Conservation (phyloP, 2,329 filamentous ascomycete genomes). For the Amphichorda felina region DNA sequence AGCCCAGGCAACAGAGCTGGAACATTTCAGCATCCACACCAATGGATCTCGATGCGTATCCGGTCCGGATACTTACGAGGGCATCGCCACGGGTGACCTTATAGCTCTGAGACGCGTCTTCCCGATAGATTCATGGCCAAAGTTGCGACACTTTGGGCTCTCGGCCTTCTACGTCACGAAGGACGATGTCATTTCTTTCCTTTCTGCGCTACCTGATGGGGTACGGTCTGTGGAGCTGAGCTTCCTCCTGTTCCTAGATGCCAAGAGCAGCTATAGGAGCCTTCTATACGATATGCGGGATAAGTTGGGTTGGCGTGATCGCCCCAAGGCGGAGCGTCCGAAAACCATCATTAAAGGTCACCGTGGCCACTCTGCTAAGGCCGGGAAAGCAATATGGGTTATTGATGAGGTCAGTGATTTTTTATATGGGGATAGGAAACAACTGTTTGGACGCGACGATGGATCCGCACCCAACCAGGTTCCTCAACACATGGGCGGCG, state of each 20-base stretch:
- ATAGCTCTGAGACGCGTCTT: slow-evolving; percentile 15
- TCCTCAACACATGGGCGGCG: too few species aligned
- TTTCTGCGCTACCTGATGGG: slow-evolving; percentile 13
- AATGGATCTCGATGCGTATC: background rate
- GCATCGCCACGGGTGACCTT: background rate
- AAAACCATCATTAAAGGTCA: background rate
- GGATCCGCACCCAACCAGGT: too few species aligned
- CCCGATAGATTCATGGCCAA: slow-evolving; percentile 13
- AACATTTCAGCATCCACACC: slow-evolving; percentile 11
- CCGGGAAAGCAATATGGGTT: background rate
- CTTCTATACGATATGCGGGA: slow-evolving; percentile 9
- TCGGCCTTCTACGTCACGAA: slow-evolving; percentile 12
- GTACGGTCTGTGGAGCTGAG: slow-evolving; percentile 20
- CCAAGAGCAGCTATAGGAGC: slow-evolving; percentile 1
- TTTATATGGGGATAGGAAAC: background rate
- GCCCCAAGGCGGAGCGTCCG: background rate
- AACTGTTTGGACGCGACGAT: background rate
- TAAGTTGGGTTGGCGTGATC: background rate
- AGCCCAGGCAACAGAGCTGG: slow-evolving; percentile 7
- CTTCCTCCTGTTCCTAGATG: slow-evolving; percentile 13
- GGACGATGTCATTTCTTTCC: slow-evolving; percentile 13
- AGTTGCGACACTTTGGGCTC: slow-evolving; percentile 17
- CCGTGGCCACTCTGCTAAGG: background rate
- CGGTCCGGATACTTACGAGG: background rate
- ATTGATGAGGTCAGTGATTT: background rate